Percentiles rank a stretch among this genome's conserved stretches.
These are phyloP conservation scores for Cladosporium sp. DNA, from an alignment of 2,329 filamentous ascomycete species.

Conservation along the genomic window DNA sequence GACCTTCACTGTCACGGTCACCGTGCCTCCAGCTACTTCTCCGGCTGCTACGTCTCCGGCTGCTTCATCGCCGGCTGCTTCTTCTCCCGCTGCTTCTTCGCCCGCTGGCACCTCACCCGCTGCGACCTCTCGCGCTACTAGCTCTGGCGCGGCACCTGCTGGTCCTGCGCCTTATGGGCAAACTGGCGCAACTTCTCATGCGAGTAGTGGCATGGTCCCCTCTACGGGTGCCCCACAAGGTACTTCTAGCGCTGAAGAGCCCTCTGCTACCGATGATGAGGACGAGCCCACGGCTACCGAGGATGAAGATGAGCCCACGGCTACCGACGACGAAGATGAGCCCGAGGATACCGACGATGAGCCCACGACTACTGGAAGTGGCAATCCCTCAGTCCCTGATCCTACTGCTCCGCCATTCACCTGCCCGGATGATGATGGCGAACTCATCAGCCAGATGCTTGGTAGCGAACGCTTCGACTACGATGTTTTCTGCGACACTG, in stretches of 20 bases:
- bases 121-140: too few relatives aligned
- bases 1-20: constrained; percentile 17
- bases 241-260: constrained; percentile 1
- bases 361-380: constrained; percentile 13
- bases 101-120: too few relatives aligned
- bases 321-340: not conserved
- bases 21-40: too few relatives aligned
- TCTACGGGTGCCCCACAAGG: constrained; percentile 9
- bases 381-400: not conserved
- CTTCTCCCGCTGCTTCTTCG: too few relatives aligned
- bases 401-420: constrained; percentile 28
- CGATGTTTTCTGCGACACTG: constrained; percentile 30
- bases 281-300: constrained; percentile 7
- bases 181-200: not conserved
- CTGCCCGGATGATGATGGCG: constrained; percentile 31
- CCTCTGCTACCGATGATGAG: too few relatives aligned
- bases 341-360: not conserved
- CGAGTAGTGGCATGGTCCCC: constrained; percentile 6
- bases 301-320: constrained; percentile 3
- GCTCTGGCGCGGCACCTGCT: too few relatives aligned
- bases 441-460: constrained; percentile 30
- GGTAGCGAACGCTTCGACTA: constrained; percentile 31
- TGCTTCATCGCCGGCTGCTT: too few relatives aligned
- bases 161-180: too few relatives aligned
- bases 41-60: too few relatives aligned